Evolutionary conservation across 257 asterid genomes (phyloP).

Genomic region (Ehretia macrophylla): DNA sequence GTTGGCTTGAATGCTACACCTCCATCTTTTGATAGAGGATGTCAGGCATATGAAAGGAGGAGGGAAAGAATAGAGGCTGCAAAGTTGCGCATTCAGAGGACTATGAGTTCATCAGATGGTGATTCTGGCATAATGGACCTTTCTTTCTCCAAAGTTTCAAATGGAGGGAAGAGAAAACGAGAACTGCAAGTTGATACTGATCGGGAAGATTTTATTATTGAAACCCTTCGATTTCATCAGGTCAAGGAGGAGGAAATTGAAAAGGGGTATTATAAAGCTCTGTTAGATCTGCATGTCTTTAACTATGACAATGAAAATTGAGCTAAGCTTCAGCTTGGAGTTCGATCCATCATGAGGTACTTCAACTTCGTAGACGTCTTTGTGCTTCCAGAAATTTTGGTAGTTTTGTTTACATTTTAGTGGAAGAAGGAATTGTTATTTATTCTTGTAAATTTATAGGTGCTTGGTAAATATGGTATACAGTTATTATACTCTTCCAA

Average conservation of each 20-base stretch:
- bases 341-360: not conserved
- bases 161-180: constrained; percentile 38
- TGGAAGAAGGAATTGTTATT: not conserved
- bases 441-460: not conserved
- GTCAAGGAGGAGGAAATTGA: constrained; percentile 74
- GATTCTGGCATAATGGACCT: constrained; percentile 11
- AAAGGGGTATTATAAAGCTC: constrained; percentile 66
- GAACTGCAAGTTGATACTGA: constrained; percentile 36
- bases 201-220: constrained; percentile 84
- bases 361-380: not conserved
- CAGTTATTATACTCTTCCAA: too few relatives aligned
- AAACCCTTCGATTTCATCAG: constrained; percentile 74
- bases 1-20: constrained; percentile 62
- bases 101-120: constrained; percentile 41
- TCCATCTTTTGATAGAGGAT: constrained; percentile 71
- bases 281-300: constrained; percentile 77
- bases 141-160: constrained; percentile 19
- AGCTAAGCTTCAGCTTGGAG: not conserved
- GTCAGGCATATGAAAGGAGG: constrained; percentile 40
- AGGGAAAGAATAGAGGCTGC: constrained; percentile 63
- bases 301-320: constrained; percentile 19
- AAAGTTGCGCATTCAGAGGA: constrained; percentile 57
- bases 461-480: not conserved
- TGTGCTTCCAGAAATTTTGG: too few relatives aligned
- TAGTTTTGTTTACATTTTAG: too few relatives aligned